Percentiles rank a stretch among this genome's conserved stretches.
phyloP scores from a whole-genome alignment of 179 eudicot species.

The Spergularia azorica region DNA sequence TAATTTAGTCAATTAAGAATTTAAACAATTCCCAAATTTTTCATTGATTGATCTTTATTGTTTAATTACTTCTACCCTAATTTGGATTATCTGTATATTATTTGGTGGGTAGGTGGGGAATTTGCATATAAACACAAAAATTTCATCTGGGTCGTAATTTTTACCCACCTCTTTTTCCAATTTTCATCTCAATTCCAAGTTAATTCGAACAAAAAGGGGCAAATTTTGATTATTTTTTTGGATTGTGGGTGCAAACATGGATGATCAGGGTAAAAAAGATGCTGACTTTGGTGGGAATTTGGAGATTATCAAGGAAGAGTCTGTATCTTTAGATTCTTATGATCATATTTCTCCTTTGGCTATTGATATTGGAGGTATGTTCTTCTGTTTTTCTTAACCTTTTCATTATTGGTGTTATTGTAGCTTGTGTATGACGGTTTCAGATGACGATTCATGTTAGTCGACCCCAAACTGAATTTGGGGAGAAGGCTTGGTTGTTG shows the following conservation, averaged over 20 bases:
- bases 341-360: conserved; percentile 60
- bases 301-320: conserved; percentile 20
- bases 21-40: neutral
- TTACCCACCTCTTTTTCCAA: neutral
- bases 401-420: neutral
- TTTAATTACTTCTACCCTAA: neutral
- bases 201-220: neutral
- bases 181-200: neutral
- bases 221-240: conserved; percentile 1
- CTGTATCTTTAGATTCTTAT: conserved; percentile 25
- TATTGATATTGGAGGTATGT: conserved; percentile 85
- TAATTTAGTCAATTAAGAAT: neutral
- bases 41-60: neutral
- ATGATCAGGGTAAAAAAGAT: conserved; percentile 13
- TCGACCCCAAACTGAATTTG: neutral
- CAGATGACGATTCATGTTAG: too few species aligned
- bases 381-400: neutral
- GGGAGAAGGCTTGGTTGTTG: neutral
- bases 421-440: neutral
- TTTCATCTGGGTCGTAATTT: neutral
- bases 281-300: conserved; percentile 13
- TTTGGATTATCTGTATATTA: neutral
- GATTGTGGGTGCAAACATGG: conserved; percentile 10
- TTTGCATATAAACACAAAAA: neutral
- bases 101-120: conserved; percentile 17